phyloP scores from a whole-genome alignment of 192 early-diverging fungal species.

The Spizellomyces punctatus region DNA sequence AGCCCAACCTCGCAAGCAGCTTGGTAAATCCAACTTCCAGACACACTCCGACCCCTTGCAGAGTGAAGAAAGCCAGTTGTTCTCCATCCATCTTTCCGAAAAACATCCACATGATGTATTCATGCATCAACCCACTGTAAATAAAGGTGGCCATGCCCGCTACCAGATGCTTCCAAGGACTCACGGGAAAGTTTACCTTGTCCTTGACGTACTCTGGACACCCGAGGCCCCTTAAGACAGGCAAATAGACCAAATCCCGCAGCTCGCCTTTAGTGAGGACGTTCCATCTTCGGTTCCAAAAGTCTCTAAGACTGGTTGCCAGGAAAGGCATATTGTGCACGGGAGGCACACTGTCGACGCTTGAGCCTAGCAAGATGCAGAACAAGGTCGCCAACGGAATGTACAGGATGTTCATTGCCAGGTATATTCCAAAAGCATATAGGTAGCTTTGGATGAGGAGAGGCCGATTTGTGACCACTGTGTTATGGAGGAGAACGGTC shows the following conservation, averaged over 20 bases:
- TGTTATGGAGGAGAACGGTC: not conserved
- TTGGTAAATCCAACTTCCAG: not conserved
- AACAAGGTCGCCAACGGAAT: not conserved
- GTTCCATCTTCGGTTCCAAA: conserved; percentile 11
- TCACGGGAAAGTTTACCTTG: not conserved
- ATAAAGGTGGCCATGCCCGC: not conserved
- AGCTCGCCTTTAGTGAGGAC: not conserved
- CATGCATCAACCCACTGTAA: not conserved
- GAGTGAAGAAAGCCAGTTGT: not conserved
- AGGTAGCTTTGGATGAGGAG: not conserved
- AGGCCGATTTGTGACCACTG: not conserved
- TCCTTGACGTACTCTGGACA: not conserved
- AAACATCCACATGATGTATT: not conserved
- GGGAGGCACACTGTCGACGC: not conserved
- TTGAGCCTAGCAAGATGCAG: not conserved
- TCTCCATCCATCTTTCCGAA: not conserved
- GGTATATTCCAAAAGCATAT: not conserved
- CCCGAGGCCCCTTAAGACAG: not conserved
- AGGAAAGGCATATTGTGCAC: not conserved
- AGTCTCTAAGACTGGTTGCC: not conserved
- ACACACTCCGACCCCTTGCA: not conserved
- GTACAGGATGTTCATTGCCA: conserved; percentile 7
- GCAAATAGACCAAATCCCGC: not conserved
- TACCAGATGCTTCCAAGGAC: not conserved
- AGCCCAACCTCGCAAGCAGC: not conserved